phyloP scores from a whole-genome alignment of 768 basidiomycete species.

The Amanita inopinata region DNA sequence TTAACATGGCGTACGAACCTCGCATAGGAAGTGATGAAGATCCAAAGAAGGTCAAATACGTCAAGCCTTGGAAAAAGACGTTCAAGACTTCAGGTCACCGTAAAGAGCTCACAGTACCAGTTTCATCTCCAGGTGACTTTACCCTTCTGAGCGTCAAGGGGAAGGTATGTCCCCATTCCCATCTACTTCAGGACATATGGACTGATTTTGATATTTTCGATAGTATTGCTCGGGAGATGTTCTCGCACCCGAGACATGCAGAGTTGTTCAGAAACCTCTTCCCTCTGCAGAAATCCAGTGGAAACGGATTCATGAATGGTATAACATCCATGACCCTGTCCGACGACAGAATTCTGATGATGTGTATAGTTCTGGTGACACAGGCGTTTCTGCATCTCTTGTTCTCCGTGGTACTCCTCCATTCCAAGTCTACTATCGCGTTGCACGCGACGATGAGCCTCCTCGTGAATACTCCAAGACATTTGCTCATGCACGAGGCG shows the following conservation, averaged over 20 bases:
- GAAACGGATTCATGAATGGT: conserved; percentile 90
- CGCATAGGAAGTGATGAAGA: conserved; percentile 23
- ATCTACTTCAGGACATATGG: conserved; percentile 5
- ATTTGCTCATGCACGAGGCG: conserved; percentile 64
- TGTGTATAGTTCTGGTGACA: conserved; percentile 67
- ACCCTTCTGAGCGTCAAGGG: conserved; percentile 62
- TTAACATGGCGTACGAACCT: conserved; percentile 56
- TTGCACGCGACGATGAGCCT: conserved; percentile 60
- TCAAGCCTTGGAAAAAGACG: conserved; percentile 56
- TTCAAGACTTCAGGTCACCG: conserved; percentile 38
- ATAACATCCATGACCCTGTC: background rate
- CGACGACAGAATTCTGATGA: conserved; percentile 1
- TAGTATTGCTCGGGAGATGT: conserved; percentile 77
- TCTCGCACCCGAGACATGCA: conserved; percentile 72
- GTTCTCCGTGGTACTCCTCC: conserved; percentile 85
- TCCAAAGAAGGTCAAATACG: conserved; percentile 27
- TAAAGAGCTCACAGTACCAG: conserved; percentile 37
- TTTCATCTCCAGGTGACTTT: conserved; percentile 68
- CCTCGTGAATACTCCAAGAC: conserved; percentile 49
- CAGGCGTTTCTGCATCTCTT: conserved; percentile 81
- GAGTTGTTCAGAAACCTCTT: conserved; percentile 61
- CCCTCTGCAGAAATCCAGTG: conserved; percentile 84
- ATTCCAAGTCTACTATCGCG: conserved; percentile 74
- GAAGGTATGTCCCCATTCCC: conserved; percentile 29
- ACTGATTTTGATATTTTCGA: conserved; percentile 10